Evolutionary conservation across 1,284 basidiomycete genomes (phyloP), one percentile per base, ranked within the genome.

Genomic region (Pholiota adiposa): DNA sequence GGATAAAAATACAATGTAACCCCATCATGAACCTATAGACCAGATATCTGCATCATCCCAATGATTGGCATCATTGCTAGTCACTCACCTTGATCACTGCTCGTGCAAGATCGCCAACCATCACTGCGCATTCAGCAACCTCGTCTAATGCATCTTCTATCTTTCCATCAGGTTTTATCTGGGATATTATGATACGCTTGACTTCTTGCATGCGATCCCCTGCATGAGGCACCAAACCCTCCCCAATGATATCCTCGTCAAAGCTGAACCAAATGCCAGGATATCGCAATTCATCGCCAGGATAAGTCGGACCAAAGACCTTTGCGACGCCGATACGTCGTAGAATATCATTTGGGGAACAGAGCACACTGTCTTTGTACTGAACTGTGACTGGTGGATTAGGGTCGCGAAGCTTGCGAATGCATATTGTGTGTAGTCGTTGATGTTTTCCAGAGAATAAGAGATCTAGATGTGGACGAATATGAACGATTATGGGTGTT

Each of bases 241-340:
- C 85, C 1, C 73, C 72, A 44, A 84, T 76, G 3, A 77, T 75
- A 67, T 90, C 91, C 60, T 88, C 89, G 43, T 87, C 88, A 68
- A 92, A 89, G 64, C 87, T 86, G 69, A 96, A 96, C 77, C 85
- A 87, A 21, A 95, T 81, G 0, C 93, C 94, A 0, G 94, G 94
- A 73, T 93, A 94, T 51, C 82, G 83, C 70, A 95, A 72, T 63
- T 88, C 86, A 58, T 91, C 88, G 38, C 90, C 89, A 12, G 88
- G 83, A 72, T 93, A 95, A 0, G 94, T 95, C 4, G 94, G 94
- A 0, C 93, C 93, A 70, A 96, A 92, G 4, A 86, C 84, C 46
- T 86, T 82, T 59, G 84, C 89, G 2, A 95, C 88, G 38, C 81
- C 81, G 0, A 90, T 83, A 50, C 89, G 82, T 29, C 85, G 81